Base-by-base conservation (phyloP, 306 rosid genomes). In the Glycyrrhiza uralensis region DNA sequence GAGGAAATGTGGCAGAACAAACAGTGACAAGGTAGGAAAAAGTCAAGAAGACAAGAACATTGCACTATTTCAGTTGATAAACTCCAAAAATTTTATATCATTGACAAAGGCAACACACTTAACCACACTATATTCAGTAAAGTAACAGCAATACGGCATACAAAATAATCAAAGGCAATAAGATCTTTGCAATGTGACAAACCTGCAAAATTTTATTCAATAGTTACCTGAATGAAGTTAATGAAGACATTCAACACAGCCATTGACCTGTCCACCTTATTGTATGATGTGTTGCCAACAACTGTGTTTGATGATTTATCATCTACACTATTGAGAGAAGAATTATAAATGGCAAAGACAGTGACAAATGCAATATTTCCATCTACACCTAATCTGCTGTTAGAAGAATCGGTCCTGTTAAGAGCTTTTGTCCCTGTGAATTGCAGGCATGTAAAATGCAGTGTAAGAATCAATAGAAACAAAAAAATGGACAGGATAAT, bases 371-470 rank as follows among this genome's bases (percentile, higher is more conserved):
- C 58, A 60, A 94, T 42, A 66, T 51, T 67, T 39, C 82, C 85
- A 66, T 76, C 79, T 14, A 18, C 30, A 60, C 24, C 54, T 35
- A 76, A 72, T 69, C 78, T 57, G 20, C 66, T 39, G 24, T 73
- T 63, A 45, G 90, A 66, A 36, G 70, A 46, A 30, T 72, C 81
- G 75, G 89, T 89, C 75, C 56, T 78, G 73, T 89, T 91, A 44
- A 94, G 92, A 60, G 98, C 92, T 74, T 79, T 89, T 58, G 84
- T 80, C 63, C 98, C 98, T 91, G 92, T 49, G 45, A 42, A 41
- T 59, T 58, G 5, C 6, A 11, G 77, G 63, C 22, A 33, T 38
- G 17, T 29, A 57, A 76, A 81, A 78, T 49, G 50, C 58, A 54
- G 24, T 22, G 46, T 14, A 47, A 60, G 69, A 61, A 66, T 49